These are phyloP conservation scores for Phytophthora quininea DNA, from an alignment of 352 stramenopile genomes.

Conservation along the genomic window DNA sequence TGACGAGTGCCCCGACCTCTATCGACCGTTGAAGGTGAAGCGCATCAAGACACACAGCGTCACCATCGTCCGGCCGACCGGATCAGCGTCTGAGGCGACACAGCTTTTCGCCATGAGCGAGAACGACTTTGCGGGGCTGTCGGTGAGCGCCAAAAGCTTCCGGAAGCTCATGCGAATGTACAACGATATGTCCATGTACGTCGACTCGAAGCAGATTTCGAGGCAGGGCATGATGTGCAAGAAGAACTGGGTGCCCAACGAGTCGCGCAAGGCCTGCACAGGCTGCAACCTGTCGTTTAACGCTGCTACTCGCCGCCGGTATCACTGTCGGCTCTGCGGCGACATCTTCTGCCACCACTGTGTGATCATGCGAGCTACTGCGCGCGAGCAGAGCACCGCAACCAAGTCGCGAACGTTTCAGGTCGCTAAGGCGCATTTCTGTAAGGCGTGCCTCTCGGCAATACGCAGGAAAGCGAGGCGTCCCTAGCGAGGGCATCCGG, in stretches of 20 bases:
- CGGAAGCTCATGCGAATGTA: conserved; percentile 57
- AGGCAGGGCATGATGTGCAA: conserved; percentile 57
- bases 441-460: conserved; percentile 55
- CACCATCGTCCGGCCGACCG: conserved; percentile 43
- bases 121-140: conserved; percentile 51
- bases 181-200: conserved; percentile 59
- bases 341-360: conserved; percentile 82
- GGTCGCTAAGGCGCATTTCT: conserved; percentile 65
- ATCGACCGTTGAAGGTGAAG: conserved; percentile 50
- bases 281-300: conserved; percentile 69
- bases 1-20: conserved; percentile 61
- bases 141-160: conserved; percentile 37
- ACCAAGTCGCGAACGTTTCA: conserved; percentile 54
- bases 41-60: conserved; percentile 60
- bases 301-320: conserved; percentile 57
- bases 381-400: conserved; percentile 17
- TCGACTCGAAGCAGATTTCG: conserved; percentile 71
- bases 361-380: conserved; percentile 57
- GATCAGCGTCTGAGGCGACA: conserved; percentile 37
- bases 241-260: conserved; percentile 63
- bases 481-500: conserved; percentile 9
- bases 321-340: conserved; percentile 79
- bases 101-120: conserved; percentile 66
- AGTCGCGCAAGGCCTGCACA: conserved; percentile 53
- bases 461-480: conserved; percentile 36